These are phyloP conservation scores for Pseudogymnoascus sp. DNA, from an alignment of 2,329 filamentous ascomycete genomes.

Conservation along the genomic window DNA sequence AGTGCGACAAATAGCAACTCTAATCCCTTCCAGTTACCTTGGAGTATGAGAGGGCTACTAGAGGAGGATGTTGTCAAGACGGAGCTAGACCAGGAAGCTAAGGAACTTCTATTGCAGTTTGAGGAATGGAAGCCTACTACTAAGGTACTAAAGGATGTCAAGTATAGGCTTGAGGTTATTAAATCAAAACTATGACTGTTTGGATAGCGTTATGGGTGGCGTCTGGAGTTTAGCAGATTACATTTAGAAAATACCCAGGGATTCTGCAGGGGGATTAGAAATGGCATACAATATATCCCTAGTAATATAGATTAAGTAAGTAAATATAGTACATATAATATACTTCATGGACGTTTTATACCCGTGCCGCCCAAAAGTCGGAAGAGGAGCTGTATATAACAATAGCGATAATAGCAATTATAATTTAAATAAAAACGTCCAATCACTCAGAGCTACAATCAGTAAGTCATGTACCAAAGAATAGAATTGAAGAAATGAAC, in stretches of 20 bases:
- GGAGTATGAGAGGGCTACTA: conserved; percentile 87
- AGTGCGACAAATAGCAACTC: conserved; percentile 41
- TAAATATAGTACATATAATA: background rate
- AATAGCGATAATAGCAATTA: too few relatives aligned
- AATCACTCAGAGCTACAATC: too few relatives aligned
- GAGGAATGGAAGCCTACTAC: conserved; percentile 87
- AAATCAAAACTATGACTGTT: conserved; percentile 59
- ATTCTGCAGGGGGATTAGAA: background rate
- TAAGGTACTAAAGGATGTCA: conserved; percentile 91
- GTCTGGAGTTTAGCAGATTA: background rate
- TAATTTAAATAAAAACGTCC: too few relatives aligned
- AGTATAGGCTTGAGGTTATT: conserved; percentile 86
- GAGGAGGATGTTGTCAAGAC: conserved; percentile 87
- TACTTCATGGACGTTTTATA: too few relatives aligned
- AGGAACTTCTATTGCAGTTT: conserved; percentile 74
- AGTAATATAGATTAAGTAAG: background rate
- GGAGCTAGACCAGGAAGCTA: conserved; percentile 68
- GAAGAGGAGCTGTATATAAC: too few relatives aligned
- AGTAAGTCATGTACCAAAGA: too few relatives aligned
- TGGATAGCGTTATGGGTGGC: background rate
- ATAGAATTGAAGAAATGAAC: too few relatives aligned
- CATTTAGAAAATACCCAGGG: background rate
- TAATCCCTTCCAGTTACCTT: conserved; percentile 88
- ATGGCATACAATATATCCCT: background rate
- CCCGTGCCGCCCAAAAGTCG: too few relatives aligned